These are phyloP conservation scores for Fragilaria crotonensis DNA, from an alignment of 108 stramenopile species.

Conservation along the genomic window DNA sequence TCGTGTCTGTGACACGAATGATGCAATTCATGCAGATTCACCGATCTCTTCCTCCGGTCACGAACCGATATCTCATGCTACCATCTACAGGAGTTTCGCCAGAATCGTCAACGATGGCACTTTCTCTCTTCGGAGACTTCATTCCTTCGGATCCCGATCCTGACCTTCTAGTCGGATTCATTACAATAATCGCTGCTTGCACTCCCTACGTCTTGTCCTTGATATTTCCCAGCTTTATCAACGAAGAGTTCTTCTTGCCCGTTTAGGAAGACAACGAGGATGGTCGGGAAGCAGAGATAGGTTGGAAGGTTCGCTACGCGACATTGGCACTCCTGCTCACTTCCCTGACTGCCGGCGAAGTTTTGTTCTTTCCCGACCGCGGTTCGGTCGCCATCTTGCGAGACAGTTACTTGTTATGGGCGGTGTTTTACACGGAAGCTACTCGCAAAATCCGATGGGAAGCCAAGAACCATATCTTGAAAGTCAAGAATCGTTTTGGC, in stretches of 20 bases:
- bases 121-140: no score
- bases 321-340: conserved; percentile 1
- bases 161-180: no score
- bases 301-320: conserved; percentile 3
- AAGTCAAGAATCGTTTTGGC: no score
- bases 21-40: no score
- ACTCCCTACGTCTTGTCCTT: conserved; percentile 1
- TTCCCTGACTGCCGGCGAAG: neutral
- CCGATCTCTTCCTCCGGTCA: no score
- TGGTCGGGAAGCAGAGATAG: conserved; percentile 6
- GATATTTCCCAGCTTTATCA: conserved; percentile 3
- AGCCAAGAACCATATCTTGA: no score
- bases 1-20: no score
- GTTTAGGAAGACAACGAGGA: neutral
- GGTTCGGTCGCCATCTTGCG: neutral
- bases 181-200: conserved; percentile 1
- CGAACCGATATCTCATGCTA: no score
- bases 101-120: no score
- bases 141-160: no score
- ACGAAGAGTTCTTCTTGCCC: conserved; percentile 4
- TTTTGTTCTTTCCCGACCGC: neutral
- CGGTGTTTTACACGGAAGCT: conserved; percentile 3
- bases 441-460: no score
- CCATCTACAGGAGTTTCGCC: no score
- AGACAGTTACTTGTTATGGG: conserved; percentile 1